phyloP scores from a whole-genome alignment of 2,329 filamentous ascomycete genomes.

The Ophiostoma himal-ulmi region DNA sequence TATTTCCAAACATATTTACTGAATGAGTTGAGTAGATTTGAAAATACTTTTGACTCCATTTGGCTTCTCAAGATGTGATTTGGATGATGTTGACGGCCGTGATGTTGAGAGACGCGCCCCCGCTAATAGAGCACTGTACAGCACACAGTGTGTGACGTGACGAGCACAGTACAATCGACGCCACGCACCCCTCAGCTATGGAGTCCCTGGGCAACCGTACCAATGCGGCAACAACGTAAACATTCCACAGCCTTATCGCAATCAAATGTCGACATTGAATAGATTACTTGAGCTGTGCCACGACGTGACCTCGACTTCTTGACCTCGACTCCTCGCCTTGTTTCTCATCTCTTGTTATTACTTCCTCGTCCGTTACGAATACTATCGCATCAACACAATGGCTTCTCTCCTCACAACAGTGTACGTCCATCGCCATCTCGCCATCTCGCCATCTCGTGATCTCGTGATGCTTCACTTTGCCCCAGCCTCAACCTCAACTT shows the following conservation, averaged over 20 bases:
- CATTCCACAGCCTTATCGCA: slow-evolving; percentile 18
- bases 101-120: background rate
- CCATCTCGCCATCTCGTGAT: background rate
- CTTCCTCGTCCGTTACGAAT: background rate
- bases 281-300: background rate
- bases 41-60: too few species aligned
- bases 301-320: background rate
- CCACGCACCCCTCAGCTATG: background rate
- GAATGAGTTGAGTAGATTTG: too few species aligned
- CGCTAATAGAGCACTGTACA: background rate
- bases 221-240: slow-evolving; percentile 26
- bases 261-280: background rate
- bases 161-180: background rate
- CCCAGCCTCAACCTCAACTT: too few species aligned
- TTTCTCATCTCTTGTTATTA: background rate
- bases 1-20: too few species aligned
- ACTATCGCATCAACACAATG: slow-evolving; percentile 21
- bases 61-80: background rate
- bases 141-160: background rate
- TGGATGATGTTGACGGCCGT: background rate
- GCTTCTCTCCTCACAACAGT: slow-evolving; percentile 30
- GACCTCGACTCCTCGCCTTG: background rate
- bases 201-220: slow-evolving; percentile 25
- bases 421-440: slow-evolving; percentile 26
- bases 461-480: background rate